Base-by-base conservation (phyloP, 1,284 basidiomycete species). In the Microbotryomycetes sp. region DNA sequence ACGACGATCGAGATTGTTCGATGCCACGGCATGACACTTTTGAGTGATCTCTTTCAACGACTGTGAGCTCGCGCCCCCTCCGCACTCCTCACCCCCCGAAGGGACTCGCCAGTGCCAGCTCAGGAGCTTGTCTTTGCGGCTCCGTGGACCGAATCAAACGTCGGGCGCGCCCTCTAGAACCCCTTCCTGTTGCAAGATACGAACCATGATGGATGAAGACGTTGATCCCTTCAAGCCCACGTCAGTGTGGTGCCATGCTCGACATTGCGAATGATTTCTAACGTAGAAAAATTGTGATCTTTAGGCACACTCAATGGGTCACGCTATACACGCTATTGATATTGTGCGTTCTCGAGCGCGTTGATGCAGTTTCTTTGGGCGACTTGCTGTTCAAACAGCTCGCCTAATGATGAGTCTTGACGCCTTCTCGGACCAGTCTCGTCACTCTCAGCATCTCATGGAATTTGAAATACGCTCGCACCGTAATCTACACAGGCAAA, bases 401-500 rank as follows among this genome's bases (percentile, higher is more conserved):
- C n/a, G n/a, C n/a, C n/a, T n/a, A n/a, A n/a, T n/a, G n/a, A n/a
- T n/a, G n/a, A n/a, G n/a, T n/a, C n/a, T n/a, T n/a, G 7, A 15
- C 32, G 3, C 22, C 4, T 15, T 23, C 53, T 15, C 3, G 28
- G 29, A 3, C 15, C 36, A 57, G 47, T 26, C 23, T 63, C 32
- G 47, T 66, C 2, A 14, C 30, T 19, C 51, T 59, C 49, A 36
- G 63, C 14, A 29, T 66, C 23, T 15, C 49, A 25, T 66, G 65
- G 65, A 66, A 66, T 31, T 54, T 66, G 25, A 63, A 50, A 23
- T 14, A 57, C 28, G 62, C 62, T 0, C 45, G 65, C 0, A 54
- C 59, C 3, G 15, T 63, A 23, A 32, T 66, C 22, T 66, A 63
- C 31, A 61, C 62, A 0, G 54, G 63, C 52, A 66, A 64, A 58